A percentile compares a stretch with the other conserved stretches of the same genome.
Conservation (phyloP, 1,139 yeast species). For the Debaryomyces udenii region DNA sequence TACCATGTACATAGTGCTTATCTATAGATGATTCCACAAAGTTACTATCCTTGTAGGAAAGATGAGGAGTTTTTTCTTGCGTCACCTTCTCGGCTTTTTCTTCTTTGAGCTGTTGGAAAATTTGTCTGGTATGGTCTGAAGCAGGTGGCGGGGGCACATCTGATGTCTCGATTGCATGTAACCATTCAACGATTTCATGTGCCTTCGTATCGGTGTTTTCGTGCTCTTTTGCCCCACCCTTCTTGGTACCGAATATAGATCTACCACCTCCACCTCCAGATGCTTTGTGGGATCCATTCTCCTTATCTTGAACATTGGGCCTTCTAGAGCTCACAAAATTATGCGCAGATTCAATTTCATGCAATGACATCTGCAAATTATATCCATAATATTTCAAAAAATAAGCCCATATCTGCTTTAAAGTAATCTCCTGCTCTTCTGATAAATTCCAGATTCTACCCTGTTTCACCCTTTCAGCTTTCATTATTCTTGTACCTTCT, state of each 20-base stretch:
- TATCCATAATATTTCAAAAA: conserved; percentile 64
- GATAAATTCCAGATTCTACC: conserved; percentile 2
- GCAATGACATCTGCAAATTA: conserved; percentile 41
- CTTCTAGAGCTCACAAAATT: conserved; percentile 17
- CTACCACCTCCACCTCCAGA: too few species aligned
- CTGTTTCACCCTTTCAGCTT: neutral
- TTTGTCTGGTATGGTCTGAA: neutral
- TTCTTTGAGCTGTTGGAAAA: neutral
- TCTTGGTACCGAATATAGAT: too few species aligned
- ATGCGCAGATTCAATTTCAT: conserved; percentile 14
- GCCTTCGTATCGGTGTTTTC: too few species aligned
- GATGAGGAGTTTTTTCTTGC: too few species aligned
- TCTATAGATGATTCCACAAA: neutral
- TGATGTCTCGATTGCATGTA: conserved; percentile 7
- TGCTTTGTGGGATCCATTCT: too few species aligned
- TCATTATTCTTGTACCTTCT: neutral
- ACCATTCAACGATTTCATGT: conserved; percentile 6
- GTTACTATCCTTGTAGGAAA: neutral
- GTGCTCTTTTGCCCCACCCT: too few species aligned
- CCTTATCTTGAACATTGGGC: neutral
- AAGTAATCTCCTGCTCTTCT: conserved; percentile 45
- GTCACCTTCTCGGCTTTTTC: neutral
- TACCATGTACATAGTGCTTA: neutral
- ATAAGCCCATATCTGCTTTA: conserved; percentile 79
- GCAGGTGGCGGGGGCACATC: conserved; percentile 1